Evolutionary conservation across 352 stramenopile genomes (phyloP).

Genomic region (Thraustochytrium striatum): DNA sequence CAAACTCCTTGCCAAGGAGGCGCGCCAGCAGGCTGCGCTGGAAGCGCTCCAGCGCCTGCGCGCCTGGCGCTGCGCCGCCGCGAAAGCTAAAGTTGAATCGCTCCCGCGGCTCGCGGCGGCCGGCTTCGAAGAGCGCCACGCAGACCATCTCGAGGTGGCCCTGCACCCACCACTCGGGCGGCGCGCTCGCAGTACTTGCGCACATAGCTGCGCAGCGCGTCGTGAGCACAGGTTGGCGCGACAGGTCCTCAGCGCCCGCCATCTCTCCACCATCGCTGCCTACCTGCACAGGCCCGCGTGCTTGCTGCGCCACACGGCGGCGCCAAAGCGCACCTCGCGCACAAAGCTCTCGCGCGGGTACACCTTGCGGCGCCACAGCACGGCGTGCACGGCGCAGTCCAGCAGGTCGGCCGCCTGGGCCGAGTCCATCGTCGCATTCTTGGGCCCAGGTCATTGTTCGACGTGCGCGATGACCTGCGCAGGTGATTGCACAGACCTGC

Average conservation of each 20-base stretch:
- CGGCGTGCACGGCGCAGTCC: background rate
- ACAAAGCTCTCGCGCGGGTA: conserved; percentile 36
- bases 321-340: conserved; percentile 4
- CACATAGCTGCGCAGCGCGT: background rate
- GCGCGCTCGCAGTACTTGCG: background rate
- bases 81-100: background rate
- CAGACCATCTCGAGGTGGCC: background rate
- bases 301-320: conserved; percentile 8
- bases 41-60: background rate
- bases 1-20: conserved; percentile 27
- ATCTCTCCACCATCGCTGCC: background rate
- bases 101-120: background rate
- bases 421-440: no score
- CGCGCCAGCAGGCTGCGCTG: conserved; percentile 11
- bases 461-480: no score
- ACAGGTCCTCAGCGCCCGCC: background rate
- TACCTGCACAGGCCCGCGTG: conserved; percentile 5
- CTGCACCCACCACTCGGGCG: conserved; percentile 20
- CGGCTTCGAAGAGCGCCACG: background rate
- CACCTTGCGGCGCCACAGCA: conserved; percentile 16
- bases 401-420: conserved; percentile 17
- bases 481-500: no score
- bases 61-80: background rate
- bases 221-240: background rate
- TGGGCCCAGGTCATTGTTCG: no score